Percentiles rank a stretch among this genome's conserved stretches.
Evolutionary conservation across 2,329 filamentous ascomycete species (phyloP).

Genomic region (Cryphonectria parasitica): DNA sequence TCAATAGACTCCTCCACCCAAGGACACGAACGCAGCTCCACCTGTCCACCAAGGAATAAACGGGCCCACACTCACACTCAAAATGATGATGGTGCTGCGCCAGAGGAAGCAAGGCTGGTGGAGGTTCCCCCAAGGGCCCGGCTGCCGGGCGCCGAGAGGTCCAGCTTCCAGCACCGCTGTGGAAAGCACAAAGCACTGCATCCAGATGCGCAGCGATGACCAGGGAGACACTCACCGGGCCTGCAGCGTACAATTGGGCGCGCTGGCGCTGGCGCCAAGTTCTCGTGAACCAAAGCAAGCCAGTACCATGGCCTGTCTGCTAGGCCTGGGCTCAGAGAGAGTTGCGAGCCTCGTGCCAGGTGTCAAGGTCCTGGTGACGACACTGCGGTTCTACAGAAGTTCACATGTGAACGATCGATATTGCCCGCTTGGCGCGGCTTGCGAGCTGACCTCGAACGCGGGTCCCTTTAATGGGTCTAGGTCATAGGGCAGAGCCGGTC

Average conservation of each 20-base stretch:
- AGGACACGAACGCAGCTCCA: conserved; percentile 11
- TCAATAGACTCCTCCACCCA: conserved; percentile 6
- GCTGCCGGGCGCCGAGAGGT: background rate
- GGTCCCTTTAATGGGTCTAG: background rate
- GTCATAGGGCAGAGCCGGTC: background rate
- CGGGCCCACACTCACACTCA: conserved; percentile 6
- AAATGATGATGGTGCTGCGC: background rate
- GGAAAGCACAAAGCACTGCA: background rate
- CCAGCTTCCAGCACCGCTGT: background rate
- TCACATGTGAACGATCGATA: background rate
- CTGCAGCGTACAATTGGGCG: background rate
- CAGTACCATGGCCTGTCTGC: background rate
- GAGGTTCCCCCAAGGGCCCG: background rate
- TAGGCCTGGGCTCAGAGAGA: background rate
- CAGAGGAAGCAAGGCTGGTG: background rate
- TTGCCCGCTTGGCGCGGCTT: conserved; percentile 3
- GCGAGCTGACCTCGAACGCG: background rate
- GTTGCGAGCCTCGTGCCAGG: background rate
- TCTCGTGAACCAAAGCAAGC: background rate
- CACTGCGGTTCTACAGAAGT: conserved; percentile 1
- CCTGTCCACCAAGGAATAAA: background rate
- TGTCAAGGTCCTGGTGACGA: conserved; percentile 18
- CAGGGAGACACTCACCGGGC: background rate
- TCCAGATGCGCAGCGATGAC: background rate
- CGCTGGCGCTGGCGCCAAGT: background rate